Conservation (phyloP, 1,139 yeast species). For the Pichia sp. region DNA sequence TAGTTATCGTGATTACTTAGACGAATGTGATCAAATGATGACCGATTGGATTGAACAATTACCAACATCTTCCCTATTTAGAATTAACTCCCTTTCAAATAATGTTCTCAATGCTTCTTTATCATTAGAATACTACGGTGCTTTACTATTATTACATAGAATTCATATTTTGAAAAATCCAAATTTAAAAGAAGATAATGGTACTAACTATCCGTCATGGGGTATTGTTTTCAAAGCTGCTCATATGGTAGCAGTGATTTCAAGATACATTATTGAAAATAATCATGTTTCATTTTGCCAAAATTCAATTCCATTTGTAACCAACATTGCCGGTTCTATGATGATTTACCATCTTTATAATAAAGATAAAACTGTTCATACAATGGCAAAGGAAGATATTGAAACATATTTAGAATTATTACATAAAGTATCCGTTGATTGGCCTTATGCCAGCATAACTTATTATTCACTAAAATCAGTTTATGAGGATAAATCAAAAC, state of each 20-base stretch:
- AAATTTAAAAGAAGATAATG: conserved; percentile 52
- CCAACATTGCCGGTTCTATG: conserved; percentile 67
- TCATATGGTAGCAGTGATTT: conserved; percentile 65
- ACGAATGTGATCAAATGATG: conserved; percentile 65
- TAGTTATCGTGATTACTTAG: conserved; percentile 27
- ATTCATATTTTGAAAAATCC: conserved; percentile 62
- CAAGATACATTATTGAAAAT: conserved; percentile 62
- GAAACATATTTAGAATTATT: conserved; percentile 18
- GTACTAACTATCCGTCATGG: conserved; percentile 65
- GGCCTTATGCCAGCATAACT: conserved; percentile 21
- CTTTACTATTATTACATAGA: conserved; percentile 65
- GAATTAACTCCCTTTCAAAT: conserved; percentile 45
- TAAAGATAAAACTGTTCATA: conserved; percentile 20
- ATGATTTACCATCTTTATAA: conserved; percentile 52
- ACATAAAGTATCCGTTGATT: conserved; percentile 15
- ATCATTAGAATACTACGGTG: conserved; percentile 69
- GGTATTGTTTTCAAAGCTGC: conserved; percentile 83
- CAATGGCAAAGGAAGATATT: conserved; percentile 20
- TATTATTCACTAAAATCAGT: conserved; percentile 19
- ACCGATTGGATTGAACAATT: conserved; percentile 72
- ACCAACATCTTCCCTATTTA: conserved; percentile 57
- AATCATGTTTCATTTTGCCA: conserved; percentile 57
- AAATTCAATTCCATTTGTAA: conserved; percentile 43
- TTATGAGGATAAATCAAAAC: conserved; percentile 21
- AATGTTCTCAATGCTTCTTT: conserved; percentile 54